Base-by-base conservation (phyloP, 441 rosid species). In the Flueggea neowawraea region DNA sequence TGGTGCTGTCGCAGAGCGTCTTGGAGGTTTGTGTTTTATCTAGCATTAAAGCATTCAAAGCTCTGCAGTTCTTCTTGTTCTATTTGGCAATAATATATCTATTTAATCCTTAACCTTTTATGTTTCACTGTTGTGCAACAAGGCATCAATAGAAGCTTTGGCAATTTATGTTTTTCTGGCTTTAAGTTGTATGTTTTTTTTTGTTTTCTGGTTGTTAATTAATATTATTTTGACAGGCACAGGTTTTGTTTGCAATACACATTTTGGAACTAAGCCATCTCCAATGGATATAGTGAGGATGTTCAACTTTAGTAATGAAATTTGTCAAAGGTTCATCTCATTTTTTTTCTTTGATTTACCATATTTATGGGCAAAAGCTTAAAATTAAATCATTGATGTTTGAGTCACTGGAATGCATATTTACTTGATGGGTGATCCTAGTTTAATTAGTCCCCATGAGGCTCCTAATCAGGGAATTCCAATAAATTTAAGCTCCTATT, bases 1-100 rank as follows among this genome's bases (percentile, higher is more conserved):
- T 61, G 96, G 97, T 73, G 96, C 96, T 54, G 93, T 94, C 64
- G 95, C 96, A 59, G 97, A 90, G 72, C 87, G 93, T 44, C 73
- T 88, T 75, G 97, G 97, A 78, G 97, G 97, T 90, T 69, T 22
- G 2, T 45, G 14, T 58, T 72, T 14, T 45, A 32, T 65, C 68
- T 63, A 22, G 28, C 2, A 31, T 47, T 16, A 45, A 16, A 16
- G 11, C 17, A 61, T 49, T 51, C 12, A 6, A 7, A 10, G 53
- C 28, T 22, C 28, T 22, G 28, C 28, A 22, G 28, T 22, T 22
- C 2, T 22, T 22, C 28, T 22, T 22, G 28, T 22, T 22, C 28
- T 22, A 2, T 22, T 22, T 22, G 28, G 28, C 28, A 22, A 22
- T 22, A 2, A 22, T 22, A 22, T 22, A 22, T 22, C 2, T 22